Percentiles rank a stretch among this genome's conserved stretches.
These are phyloP conservation scores for Wakefieldia striispora DNA, from an alignment of 768 basidiomycete genomes.

Conservation along the genomic window DNA sequence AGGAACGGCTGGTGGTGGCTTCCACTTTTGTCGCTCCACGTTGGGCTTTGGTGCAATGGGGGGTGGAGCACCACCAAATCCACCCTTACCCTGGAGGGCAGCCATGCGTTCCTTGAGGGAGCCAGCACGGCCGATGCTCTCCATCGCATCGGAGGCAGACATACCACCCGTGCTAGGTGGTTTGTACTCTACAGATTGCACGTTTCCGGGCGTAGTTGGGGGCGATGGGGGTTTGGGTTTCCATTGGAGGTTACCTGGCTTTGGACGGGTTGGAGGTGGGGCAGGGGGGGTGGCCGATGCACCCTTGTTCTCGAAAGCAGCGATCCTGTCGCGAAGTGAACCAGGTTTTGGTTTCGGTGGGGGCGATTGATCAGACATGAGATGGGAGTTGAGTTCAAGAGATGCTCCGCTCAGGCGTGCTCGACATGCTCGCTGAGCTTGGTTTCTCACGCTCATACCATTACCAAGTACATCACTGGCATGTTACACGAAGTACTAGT, in stretches of 20 bases:
- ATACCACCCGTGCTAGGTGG: slow-evolving; percentile 42
- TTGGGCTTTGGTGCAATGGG: slow-evolving; percentile 47
- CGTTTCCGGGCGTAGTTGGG: slow-evolving; percentile 30
- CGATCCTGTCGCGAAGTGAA: slow-evolving; percentile 85
- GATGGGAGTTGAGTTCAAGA: slow-evolving; percentile 18
- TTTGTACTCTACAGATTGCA: slow-evolving; percentile 23
- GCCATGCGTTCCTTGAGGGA: slow-evolving; percentile 95
- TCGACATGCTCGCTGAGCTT: slow-evolving; percentile 13
- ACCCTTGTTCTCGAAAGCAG: slow-evolving; percentile 74
- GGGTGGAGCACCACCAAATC: slow-evolving; percentile 59
- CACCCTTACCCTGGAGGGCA: slow-evolving; percentile 81
- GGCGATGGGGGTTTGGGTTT: slow-evolving; percentile 60
- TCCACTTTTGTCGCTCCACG: slow-evolving; percentile 82
- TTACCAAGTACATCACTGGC: too few relatives aligned
- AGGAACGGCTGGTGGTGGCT: slow-evolving; percentile 61
- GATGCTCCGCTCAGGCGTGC: slow-evolving; percentile 12
- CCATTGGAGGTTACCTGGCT: slow-evolving; percentile 69
- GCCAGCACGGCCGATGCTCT: slow-evolving; percentile 74
- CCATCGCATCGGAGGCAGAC: slow-evolving; percentile 86
- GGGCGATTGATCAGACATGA: slow-evolving; percentile 60
- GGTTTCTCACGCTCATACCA: slow-evolving; percentile 26
- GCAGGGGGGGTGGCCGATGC: slow-evolving; percentile 30
- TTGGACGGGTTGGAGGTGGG: slow-evolving; percentile 40
- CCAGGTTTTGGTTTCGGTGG: slow-evolving; percentile 67
- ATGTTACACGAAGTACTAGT: slow-evolving; percentile 32